Conservation (phyloP, 768 basidiomycete genomes). For the Russula sp. region DNA sequence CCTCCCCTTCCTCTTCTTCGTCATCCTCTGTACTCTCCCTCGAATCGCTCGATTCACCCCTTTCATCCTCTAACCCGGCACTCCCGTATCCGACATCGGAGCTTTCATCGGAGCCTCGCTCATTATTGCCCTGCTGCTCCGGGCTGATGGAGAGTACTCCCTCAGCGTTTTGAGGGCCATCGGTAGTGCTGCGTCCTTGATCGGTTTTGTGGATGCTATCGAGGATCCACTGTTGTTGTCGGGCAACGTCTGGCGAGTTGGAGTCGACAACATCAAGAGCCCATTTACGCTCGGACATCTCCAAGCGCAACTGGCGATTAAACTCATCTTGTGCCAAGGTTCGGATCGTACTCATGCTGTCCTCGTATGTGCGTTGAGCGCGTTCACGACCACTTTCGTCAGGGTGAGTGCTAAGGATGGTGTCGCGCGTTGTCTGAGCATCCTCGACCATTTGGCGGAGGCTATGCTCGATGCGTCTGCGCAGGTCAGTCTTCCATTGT, state of each 20-base stretch:
- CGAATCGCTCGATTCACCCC: neutral
- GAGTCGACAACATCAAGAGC: slow-evolving; percentile 10
- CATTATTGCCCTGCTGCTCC: neutral
- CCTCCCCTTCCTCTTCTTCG: slow-evolving; percentile 1
- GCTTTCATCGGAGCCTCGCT: neutral
- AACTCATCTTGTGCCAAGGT: slow-evolving; percentile 18
- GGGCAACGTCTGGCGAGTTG: slow-evolving; percentile 19
- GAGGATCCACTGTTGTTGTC: slow-evolving; percentile 21
- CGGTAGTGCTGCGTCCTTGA: neutral
- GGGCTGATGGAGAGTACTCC: slow-evolving; percentile 3
- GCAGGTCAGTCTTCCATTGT: slow-evolving; percentile 17
- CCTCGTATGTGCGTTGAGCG: slow-evolving; percentile 8
- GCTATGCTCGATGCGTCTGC: slow-evolving; percentile 15
- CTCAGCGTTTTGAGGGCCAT: neutral
- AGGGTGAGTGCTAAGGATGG: neutral
- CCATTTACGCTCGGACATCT: slow-evolving; percentile 20
- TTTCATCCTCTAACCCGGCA: neutral
- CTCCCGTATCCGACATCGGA: slow-evolving; percentile 2
- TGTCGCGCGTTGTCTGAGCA: slow-evolving; percentile 13
- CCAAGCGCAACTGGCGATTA: slow-evolving; percentile 9
- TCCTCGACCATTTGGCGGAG: slow-evolving; percentile 16
- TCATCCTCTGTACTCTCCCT: slow-evolving; percentile 6
- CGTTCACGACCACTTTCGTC: slow-evolving; percentile 6
- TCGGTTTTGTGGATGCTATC: slow-evolving; percentile 18
- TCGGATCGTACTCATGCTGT: slow-evolving; percentile 17